Evolutionary conservation across 2,329 filamentous ascomycete genomes (phyloP).

Genomic region (Fusarium luffae): DNA sequence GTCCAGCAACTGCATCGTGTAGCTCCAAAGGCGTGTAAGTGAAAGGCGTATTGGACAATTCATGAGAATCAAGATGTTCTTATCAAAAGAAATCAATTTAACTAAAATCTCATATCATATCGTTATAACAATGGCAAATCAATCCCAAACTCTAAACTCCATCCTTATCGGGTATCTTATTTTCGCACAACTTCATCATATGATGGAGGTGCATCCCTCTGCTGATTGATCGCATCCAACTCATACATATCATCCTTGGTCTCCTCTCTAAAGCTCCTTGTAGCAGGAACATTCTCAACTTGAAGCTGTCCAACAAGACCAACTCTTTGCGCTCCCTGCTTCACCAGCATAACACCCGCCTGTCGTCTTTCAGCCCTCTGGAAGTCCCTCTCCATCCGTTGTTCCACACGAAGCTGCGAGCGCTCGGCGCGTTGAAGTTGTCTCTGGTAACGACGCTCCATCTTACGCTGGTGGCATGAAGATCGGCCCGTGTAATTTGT

Average conservation of each 20-base stretch:
- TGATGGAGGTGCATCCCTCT: constrained; percentile 33
- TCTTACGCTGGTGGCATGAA: constrained; percentile 24
- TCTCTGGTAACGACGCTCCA: constrained; percentile 34
- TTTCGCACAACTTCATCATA: constrained; percentile 39
- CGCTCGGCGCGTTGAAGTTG: constrained; percentile 38
- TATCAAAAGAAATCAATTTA: neutral
- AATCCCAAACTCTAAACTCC: neutral
- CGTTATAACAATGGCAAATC: neutral
- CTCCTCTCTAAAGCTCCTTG: neutral
- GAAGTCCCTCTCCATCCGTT: constrained; percentile 27
- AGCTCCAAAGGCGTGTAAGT: constrained; percentile 9
- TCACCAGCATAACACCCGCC: constrained; percentile 12
- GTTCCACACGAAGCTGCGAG: constrained; percentile 36
- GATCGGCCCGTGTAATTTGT: neutral
- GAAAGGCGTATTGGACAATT: neutral
- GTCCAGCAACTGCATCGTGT: constrained; percentile 3
- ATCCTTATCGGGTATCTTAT: neutral
- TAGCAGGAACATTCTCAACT: neutral
- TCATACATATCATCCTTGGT: constrained; percentile 18
- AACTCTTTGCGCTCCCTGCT: constrained; percentile 12
- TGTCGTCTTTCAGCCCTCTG: constrained; percentile 30
- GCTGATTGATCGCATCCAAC: constrained; percentile 3
- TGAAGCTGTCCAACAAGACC: neutral
- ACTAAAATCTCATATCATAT: neutral
- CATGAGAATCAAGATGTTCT: neutral